Evolutionary conservation across 805 yeast genomes (phyloP), one percentile per base, ranked within the genome.

Genomic region (Ogataea polymorpha): DNA sequence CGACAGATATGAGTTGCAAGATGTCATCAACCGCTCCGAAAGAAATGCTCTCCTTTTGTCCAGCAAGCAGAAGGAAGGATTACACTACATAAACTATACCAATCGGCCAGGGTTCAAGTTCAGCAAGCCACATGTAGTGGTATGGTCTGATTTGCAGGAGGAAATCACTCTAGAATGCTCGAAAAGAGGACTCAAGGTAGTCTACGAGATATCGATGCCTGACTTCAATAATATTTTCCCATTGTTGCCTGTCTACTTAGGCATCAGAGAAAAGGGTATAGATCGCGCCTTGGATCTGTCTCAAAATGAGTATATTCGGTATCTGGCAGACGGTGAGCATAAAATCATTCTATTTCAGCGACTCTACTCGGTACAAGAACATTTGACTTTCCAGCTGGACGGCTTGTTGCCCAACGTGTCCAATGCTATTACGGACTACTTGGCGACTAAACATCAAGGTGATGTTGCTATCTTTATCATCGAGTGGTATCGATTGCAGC

Each of bases 1-100:
- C 9, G 48, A 49, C 10, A 20, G 41, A 9, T 51, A 41, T 29
- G 64, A 58, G 17, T 3, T 61, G 3, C 58, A 58, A 25, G 63
- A 61, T 20, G 50, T 59, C n/a, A 49, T 61, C 2, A 39, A 46
- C 10, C 41, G 64, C 24, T 41, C 57, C 1, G 49, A 33, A 8
- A 39, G 62, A 24, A 51, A 49, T 14, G 39, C 33, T 3, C 13
- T 41, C 13, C 34, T 38, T 21, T 11, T 45, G 26, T 24, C 31
- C 10, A 37, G 28, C 12, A 14, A 27, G 13, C 18, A 34, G 6
- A 13, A 17, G 8, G 48, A 35, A 15, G 40, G 37, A 8, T 25
- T 21, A 6, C 39, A 40, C 11, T 40, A 40, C 14, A 16, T 36
- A 14, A 47, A 49, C 18, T 44, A 16, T 29, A 29, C 42, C 8